Conservation (phyloP, 225 moss, liverwort and hornwort species). For the Anthoceros angustus region DNA sequence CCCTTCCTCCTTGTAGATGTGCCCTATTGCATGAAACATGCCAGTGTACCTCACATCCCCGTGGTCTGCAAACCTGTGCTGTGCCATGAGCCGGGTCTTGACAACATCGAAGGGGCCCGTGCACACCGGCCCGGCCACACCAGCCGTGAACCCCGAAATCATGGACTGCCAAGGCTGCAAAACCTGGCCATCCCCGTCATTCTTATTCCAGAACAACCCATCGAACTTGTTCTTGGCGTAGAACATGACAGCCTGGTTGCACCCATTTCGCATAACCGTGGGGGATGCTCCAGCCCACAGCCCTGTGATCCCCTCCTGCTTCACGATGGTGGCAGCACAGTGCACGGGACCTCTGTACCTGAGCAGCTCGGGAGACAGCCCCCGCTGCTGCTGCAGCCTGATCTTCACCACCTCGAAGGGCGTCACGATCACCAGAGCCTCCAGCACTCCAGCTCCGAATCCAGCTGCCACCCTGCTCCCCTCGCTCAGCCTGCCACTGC, state of each 20-base stretch:
- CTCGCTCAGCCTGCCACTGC: constrained; percentile 39
- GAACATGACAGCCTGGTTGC: constrained; percentile 97
- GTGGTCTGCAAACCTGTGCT: constrained; percentile 26
- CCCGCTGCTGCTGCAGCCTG: constrained; percentile 78
- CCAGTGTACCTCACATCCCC: constrained; percentile 48
- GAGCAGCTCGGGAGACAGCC: constrained; percentile 49
- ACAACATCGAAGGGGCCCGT: constrained; percentile 97
- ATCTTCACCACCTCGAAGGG: constrained; percentile 99
- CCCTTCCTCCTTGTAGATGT: constrained; percentile 72
- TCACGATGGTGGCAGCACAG: constrained; percentile 58
- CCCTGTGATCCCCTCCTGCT: constrained; percentile 66
- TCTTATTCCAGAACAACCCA: constrained; percentile 52
- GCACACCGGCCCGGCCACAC: constrained; percentile 67
- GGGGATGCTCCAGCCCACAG: constrained; percentile 90
- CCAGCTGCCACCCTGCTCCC: constrained; percentile 44
- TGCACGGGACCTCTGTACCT: constrained; percentile 74
- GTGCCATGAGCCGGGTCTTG: constrained; percentile 95
- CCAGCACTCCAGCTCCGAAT: constrained; percentile 81
- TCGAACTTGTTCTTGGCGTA: constrained; percentile 58
- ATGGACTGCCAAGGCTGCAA: constrained; percentile 93
- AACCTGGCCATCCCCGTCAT: constrained; percentile 70
- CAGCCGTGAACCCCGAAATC: constrained; percentile 84
- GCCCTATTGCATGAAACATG: constrained; percentile 54
- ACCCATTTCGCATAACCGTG: constrained; percentile 78
- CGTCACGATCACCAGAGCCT: constrained; percentile 69